These are phyloP conservation scores for Teunomyces tritomae DNA, from an alignment of 805 yeast genomes.

Conservation along the genomic window DNA sequence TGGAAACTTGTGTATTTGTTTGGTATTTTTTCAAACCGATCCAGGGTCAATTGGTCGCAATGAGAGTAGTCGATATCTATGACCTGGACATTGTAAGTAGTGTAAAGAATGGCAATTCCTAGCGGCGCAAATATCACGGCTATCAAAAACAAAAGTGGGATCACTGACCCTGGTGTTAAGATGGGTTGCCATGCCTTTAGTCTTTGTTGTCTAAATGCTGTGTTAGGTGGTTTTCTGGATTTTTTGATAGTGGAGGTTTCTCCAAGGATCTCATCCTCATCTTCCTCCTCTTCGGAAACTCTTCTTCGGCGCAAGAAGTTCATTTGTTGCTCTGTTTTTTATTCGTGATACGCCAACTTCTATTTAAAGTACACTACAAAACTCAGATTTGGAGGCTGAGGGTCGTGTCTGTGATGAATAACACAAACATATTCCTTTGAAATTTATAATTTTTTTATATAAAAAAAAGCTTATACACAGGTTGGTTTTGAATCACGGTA, in stretches of 20 bases:
- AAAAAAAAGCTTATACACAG: not conserved
- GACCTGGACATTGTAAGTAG: constrained; percentile 78
- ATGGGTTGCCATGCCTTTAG: constrained; percentile 81
- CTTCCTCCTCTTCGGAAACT: constrained; percentile 17
- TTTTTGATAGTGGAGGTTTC: constrained; percentile 22
- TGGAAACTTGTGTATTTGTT: constrained; percentile 55
- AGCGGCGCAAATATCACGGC: constrained; percentile 85
- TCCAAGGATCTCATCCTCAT: constrained; percentile 15
- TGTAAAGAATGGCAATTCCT: constrained; percentile 78
- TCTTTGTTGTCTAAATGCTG: constrained; percentile 77
- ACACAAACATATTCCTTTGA: not conserved
- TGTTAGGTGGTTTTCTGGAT: constrained; percentile 50
- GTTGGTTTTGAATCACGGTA: constrained; percentile 1
- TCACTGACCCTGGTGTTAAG: constrained; percentile 84
- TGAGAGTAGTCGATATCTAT: constrained; percentile 71
- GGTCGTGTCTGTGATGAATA: constrained; percentile 2
- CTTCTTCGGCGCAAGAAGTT: constrained; percentile 36
- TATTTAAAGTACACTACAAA: not conserved
- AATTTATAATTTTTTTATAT: too few relatives aligned
- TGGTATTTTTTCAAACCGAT: constrained; percentile 53
- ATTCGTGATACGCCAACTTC: not conserved
- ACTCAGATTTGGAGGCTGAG: not conserved
- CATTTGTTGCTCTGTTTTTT: constrained; percentile 15
- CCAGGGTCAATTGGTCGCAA: constrained; percentile 49
- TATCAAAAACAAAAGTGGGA: constrained; percentile 73